Evolutionary conservation across 2,329 filamentous ascomycete genomes (phyloP).

Genomic region (Pyrenophora teres): DNA sequence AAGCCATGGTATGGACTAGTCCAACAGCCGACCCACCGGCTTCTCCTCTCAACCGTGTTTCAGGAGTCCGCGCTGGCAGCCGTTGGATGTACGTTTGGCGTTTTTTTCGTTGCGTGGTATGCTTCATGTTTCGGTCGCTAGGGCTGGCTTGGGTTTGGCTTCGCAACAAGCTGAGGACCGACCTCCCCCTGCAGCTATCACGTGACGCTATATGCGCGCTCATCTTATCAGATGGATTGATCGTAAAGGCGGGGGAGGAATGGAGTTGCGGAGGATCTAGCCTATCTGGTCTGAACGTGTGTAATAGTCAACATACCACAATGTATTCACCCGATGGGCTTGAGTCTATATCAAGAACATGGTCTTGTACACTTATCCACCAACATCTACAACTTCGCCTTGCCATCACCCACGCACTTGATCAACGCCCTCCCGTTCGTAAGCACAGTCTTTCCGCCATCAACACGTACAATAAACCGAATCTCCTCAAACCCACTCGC

Average conservation of each 20-base stretch:
- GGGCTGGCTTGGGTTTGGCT: neutral
- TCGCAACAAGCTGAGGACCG: too few species aligned
- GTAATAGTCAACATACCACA: too few species aligned
- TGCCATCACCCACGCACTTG: slow-evolving; percentile 60
- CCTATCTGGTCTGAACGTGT: slow-evolving; percentile 4
- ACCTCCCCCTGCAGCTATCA: neutral
- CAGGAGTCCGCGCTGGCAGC: too few species aligned
- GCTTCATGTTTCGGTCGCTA: slow-evolving; percentile 3
- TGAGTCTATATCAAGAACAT: neutral
- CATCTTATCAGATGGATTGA: slow-evolving; percentile 38
- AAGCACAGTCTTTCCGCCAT: slow-evolving; percentile 80
- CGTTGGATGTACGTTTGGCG: neutral
- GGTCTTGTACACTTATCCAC: neutral
- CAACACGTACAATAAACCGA: slow-evolving; percentile 76
- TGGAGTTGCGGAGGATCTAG: slow-evolving; percentile 25
- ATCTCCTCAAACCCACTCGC: slow-evolving; percentile 76
- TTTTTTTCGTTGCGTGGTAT: slow-evolving; percentile 17
- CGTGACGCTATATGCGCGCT: slow-evolving; percentile 11
- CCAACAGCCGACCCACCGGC: too few species aligned
- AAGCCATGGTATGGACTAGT: too few species aligned
- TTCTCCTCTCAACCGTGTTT: too few species aligned
- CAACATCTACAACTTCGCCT: slow-evolving; percentile 45
- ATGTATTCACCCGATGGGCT: neutral
- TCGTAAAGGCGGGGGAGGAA: neutral
- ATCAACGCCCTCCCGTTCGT: slow-evolving; percentile 85